Percentiles rank a stretch among this genome's conserved stretches.
Conservation (phyloP, 108 stramenopile species). For the Fragilariopsis cylindrus region DNA sequence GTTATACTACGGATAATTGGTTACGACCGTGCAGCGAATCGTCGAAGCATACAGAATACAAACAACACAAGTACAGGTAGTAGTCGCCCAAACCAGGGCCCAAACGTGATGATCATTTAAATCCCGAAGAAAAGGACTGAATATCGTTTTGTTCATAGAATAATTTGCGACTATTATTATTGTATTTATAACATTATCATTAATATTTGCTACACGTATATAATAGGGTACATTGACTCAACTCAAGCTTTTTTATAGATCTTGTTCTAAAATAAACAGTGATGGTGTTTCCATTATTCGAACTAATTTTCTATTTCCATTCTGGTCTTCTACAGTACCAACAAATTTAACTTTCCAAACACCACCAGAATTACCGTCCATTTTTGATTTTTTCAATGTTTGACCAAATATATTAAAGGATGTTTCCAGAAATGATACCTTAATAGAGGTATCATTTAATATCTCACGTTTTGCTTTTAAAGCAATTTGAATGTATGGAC, state of each 20-base stretch:
- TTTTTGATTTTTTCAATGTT: conserved; percentile 26
- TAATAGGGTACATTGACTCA: not conserved
- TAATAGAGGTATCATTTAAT: conserved; percentile 36
- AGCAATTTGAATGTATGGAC: conserved; percentile 39
- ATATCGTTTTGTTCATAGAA: not conserved
- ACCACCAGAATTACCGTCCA: conserved; percentile 16
- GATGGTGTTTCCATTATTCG: conserved; percentile 63
- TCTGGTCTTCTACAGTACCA: conserved; percentile 36
- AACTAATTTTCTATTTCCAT: conserved; percentile 41
- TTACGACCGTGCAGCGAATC: conserved; percentile 30
- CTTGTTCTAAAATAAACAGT: conserved; percentile 51
- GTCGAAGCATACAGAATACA: conserved; percentile 20
- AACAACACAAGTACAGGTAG: not conserved
- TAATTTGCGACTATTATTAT: not conserved
- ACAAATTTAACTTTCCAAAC: conserved; percentile 52
- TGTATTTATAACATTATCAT: not conserved
- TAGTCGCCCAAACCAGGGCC: conserved; percentile 15
- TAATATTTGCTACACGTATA: not conserved
- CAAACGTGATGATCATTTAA: conserved; percentile 38
- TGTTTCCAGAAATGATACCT: conserved; percentile 48
- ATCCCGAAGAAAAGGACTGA: not conserved
- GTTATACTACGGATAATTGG: conserved; percentile 61
- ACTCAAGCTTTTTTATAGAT: not conserved
- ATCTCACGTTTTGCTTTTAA: conserved; percentile 43
- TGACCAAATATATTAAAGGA: conserved; percentile 45